Base-by-base conservation (phyloP, 768 basidiomycete species). In the Boletus sp. region DNA sequence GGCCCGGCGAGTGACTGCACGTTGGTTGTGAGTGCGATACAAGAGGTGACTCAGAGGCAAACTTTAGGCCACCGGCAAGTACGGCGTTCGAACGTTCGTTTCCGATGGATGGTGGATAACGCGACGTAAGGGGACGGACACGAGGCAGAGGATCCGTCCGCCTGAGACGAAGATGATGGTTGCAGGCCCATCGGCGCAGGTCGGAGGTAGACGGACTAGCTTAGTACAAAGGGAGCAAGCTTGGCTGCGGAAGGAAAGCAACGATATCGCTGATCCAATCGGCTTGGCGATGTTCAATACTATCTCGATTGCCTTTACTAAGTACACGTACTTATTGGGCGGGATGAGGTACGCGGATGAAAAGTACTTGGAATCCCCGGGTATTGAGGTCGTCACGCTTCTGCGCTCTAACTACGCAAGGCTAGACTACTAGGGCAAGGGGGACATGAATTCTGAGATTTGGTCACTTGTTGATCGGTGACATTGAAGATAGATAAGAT, bases 401-500 rank as follows among this genome's bases (percentile, higher is more conserved):
- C 28, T 41, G 37, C 20, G 50, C 28, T 29, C 28, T 50, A 50
- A 37, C 49, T 20, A 39, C 49, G 18, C 47, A 33, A 47, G 32
- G 47, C 12, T 33, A 29, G 47, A n/a, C n/a, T 14, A 47, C n/a
- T n/a, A n/a, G n/a, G n/a, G n/a, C n/a, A n/a, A n/a, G n/a, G 44
- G 44, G 18, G n/a, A 42, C 42, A n/a, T 12, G 42, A 28, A 46
- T 14, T 28, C 33, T 35, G 8, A 5, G 11, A 11, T 45, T 24
- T 24, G 44, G 28, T 12, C 24, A 28, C 28, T 29, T 46, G 18
- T 28, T 46, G 45, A 46, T 46, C 45, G 24, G 45, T 28, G 45
- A 46, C 29, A 7, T 45, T 28, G 28, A 28, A 46, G 29, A 18
- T 3, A 46, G 56, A 66, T 55, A 50, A 46, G 60, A 57, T 54